Base-by-base conservation (phyloP, 2,329 filamentous ascomycete species). In the Chaetomium strumarium region DNA sequence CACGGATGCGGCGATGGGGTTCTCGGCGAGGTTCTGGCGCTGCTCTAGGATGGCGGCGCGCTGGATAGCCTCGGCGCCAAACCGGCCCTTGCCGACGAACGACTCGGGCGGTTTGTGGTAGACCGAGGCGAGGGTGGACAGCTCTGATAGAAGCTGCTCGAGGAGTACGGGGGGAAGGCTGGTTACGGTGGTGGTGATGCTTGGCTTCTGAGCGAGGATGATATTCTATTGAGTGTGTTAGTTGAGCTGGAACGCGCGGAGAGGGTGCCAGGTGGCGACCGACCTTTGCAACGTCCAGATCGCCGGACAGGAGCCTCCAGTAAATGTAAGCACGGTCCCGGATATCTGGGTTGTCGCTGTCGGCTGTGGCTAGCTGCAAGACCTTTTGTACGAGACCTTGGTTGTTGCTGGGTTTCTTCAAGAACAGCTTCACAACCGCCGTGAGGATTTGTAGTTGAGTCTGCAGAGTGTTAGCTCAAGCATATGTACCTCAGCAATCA, bases 81-180 rank as follows among this genome's bases (percentile, higher is more conserved):
- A 96, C 41, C 92, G 85, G 39, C 93, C 93, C 71, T 95, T 90
- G 61, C 93, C 93, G 53, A 99, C 86, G 70, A 99, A 99, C n/a
- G 92, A 90, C 78, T 95, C 90, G 41, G 93, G 91, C 9, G 91
- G 91, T 73, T 96, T 97, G 80, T 99, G 93, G 72, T 99, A 99
- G 19, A 99, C 93, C 1, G 92, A 97, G 8, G 93, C 90, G 30
- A 99, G 80, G 10, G 93, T 96, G 12, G 92, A 97, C 31, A 99
- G 81, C 69, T 99, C 92, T 10, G 80, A 78, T 9, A 99, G 81
- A n/a, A 99, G 83, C 68, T 90, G 85, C 56, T 99, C 92, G 40
- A 99, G 80, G 7, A 99, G 78, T 33, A 84, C 77, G 5, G 87
- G 80, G 1, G 93, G 90, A 30, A 97, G 78, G 52, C 88, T 92